A percentile compares a stretch with the other conserved stretches of the same genome.
Evolutionary conservation across 2,329 filamentous ascomycete species (phyloP).

Genomic region (Biscogniauxia mediterranea): DNA sequence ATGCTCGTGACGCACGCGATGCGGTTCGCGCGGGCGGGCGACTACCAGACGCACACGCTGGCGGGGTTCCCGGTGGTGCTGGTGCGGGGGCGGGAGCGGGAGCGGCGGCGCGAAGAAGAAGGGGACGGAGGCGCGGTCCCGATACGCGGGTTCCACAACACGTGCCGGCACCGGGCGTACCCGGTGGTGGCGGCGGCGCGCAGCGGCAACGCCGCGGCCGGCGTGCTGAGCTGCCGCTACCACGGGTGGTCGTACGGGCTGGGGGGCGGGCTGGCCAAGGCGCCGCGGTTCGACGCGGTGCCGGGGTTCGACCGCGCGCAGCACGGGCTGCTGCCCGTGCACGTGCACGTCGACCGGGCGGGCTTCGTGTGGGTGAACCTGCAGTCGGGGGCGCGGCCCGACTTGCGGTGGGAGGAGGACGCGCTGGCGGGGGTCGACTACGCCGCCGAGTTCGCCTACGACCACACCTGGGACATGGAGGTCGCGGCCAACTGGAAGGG

Average conservation of each 20-base stretch:
- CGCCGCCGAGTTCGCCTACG: constrained; percentile 49
- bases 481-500: constrained; percentile 61
- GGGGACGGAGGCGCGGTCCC: no score
- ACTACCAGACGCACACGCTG: constrained; percentile 55
- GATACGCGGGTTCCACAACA: constrained; percentile 51
- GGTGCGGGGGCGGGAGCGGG: constrained; percentile 23
- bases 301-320: constrained; percentile 54
- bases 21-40: constrained; percentile 49
- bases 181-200: constrained; percentile 52
- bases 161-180: constrained; percentile 61
- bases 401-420: constrained; percentile 51
- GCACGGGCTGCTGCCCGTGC: constrained; percentile 56
- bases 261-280: constrained; percentile 57
- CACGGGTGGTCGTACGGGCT: constrained; percentile 63
- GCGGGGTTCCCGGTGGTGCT: constrained; percentile 58
- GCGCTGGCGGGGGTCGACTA: constrained; percentile 30
- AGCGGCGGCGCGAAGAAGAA: constrained; percentile 50
- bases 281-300: constrained; percentile 56
- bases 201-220: constrained; percentile 39
- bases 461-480: constrained; percentile 57
- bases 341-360: constrained; percentile 50
- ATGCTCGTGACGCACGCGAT: constrained; percentile 49
- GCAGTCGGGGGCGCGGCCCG: constrained; percentile 43
- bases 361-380: constrained; percentile 61
- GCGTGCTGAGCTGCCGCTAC: constrained; percentile 58